Evolutionary conservation across 139 green algal species (phyloP), one percentile per base, ranked within the genome.

Genomic region (Chlamydomonas sp.): DNA sequence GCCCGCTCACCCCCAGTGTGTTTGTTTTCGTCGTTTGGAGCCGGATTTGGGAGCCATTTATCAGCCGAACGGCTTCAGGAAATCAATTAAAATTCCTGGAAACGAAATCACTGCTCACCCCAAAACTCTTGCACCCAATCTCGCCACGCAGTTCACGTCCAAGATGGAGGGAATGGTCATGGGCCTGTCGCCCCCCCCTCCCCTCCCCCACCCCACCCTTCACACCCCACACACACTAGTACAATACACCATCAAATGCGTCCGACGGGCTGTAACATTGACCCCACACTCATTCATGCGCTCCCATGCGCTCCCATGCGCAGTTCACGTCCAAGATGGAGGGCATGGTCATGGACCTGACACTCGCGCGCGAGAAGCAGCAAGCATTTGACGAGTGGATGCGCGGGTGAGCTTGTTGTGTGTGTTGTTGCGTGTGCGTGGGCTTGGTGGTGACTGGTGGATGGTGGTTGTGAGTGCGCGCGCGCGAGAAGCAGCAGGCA

Each of bases 161-260:
- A n/a, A 88, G 86, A 96, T 96, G 93, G 93, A 98, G 83, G 92
- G 93, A 71, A 98, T 98, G 93, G 88, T 98, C 34, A 92, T 82
- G 24, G 93, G 97, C 78, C 73, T 98, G 77, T 79, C 87, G 73
- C 69, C 96, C 8, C 91, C 92, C 5, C 80, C 43, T 54, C 43
- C 43, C 43, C 43, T 54, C 43, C 43, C 43, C 13, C 43, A 54
- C 43, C 43, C 20, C 43, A 26, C 16, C 43, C n/a, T n/a, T n/a
- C n/a, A n/a, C n/a, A n/a, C n/a, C n/a, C n/a, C n/a, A n/a, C n/a
- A n/a, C n/a, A n/a, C n/a, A n/a, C n/a, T n/a, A n/a, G n/a, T n/a
- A n/a, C n/a, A n/a, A n/a, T n/a, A n/a, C n/a, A n/a, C n/a, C n/a
- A n/a, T n/a, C n/a, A n/a, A n/a, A n/a, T n/a, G n/a, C n/a, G n/a